Evolutionary conservation across 495 filamentous ascomycete species (phyloP).

Genomic region (Cryomyces minteri): DNA sequence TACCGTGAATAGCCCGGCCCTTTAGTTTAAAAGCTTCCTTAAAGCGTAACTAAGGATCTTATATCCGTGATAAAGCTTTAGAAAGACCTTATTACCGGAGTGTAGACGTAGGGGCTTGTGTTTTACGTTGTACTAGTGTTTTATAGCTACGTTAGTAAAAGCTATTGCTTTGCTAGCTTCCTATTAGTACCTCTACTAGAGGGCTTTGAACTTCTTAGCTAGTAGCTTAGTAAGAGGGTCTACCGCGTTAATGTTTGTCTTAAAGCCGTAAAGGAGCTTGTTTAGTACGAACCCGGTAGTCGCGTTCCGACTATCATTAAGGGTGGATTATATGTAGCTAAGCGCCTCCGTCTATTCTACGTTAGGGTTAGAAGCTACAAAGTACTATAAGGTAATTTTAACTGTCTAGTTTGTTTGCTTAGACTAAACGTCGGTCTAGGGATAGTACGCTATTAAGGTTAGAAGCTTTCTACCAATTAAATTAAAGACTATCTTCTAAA

Average conservation of each 20-base stretch:
- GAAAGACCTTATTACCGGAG: background rate
- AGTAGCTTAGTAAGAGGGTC: too few species aligned
- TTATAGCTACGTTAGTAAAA: background rate
- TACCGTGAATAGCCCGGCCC: background rate
- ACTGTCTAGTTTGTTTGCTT: background rate
- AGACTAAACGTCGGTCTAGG: background rate
- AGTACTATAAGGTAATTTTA: background rate
- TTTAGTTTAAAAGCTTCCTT: background rate
- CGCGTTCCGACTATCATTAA: too few species aligned
- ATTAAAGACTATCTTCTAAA: background rate
- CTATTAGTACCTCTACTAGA: background rate
- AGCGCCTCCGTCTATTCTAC: too few species aligned
- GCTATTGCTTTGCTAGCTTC: background rate
- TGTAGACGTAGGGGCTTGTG: background rate
- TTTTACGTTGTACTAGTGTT: background rate
- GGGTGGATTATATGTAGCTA: too few species aligned
- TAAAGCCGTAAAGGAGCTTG: too few species aligned
- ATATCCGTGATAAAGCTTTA: background rate
- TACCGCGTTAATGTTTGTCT: too few species aligned
- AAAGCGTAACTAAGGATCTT: background rate
- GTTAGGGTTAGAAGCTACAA: background rate
- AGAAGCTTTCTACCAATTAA: background rate
- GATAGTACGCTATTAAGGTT: background rate
- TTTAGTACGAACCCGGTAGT: too few species aligned
- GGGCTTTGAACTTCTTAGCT: background rate